Evolutionary conservation across 2,329 filamentous ascomycete genomes (phyloP).

Genomic region (Allantophomopsis cytisporea): DNA sequence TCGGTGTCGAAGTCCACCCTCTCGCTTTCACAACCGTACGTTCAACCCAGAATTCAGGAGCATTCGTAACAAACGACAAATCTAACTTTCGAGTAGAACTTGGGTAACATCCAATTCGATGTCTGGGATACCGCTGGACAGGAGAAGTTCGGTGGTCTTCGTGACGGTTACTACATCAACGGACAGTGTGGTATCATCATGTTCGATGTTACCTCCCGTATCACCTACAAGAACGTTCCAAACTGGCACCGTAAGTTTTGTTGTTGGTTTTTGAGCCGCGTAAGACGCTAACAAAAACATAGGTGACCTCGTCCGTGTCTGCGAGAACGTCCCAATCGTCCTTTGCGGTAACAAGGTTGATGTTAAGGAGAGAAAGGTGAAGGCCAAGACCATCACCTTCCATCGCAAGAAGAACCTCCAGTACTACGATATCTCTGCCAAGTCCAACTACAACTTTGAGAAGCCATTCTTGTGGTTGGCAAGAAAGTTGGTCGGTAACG

Average conservation of each 20-base stretch:
- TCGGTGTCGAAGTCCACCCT: slow-evolving; percentile 98
- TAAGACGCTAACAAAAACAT: slow-evolving; percentile 1
- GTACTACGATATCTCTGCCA: slow-evolving; percentile 99
- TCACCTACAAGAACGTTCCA: slow-evolving; percentile 99
- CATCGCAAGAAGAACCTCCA: slow-evolving; percentile 99
- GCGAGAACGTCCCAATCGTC: slow-evolving; percentile 98
- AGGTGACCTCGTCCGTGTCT: slow-evolving; percentile 98
- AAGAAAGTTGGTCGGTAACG: slow-evolving; percentile 95
- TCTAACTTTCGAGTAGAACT: slow-evolving; percentile 47
- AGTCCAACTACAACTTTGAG: slow-evolving; percentile 99
- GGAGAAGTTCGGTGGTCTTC: slow-evolving; percentile 98
- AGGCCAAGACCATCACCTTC: slow-evolving; percentile 99
- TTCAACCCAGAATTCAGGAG: slow-evolving; percentile 12
- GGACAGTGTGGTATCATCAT: slow-evolving; percentile 99
- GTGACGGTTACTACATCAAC: slow-evolving; percentile 99
- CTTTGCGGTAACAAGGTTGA: slow-evolving; percentile 99
- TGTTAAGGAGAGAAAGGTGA: slow-evolving; percentile 99
- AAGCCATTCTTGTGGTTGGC: slow-evolving; percentile 99
- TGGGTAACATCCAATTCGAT: slow-evolving; percentile 93
- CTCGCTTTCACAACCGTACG: slow-evolving; percentile 95
- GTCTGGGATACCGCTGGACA: slow-evolving; percentile 99
- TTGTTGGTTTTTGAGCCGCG: not conserved
- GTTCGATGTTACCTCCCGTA: slow-evolving; percentile 98
- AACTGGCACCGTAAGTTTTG: slow-evolving; percentile 94
- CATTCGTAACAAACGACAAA: not conserved